A percentile compares a stretch with the other conserved stretches of the same genome.
Conservation (phyloP, 352 stramenopile genomes). For the Pilasporangium apinafurcum region DNA sequence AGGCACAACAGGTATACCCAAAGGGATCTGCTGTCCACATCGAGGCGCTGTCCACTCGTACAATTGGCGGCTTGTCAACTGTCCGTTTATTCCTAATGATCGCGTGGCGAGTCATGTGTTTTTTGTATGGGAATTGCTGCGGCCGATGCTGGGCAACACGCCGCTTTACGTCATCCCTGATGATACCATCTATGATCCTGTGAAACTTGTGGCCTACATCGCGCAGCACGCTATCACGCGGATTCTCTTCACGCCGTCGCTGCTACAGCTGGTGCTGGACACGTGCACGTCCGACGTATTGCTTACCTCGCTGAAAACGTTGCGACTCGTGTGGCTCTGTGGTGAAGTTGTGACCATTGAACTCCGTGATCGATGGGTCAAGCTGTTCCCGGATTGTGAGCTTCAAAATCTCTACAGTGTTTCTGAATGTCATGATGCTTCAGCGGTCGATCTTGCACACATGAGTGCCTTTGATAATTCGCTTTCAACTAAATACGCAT, state of each 20-base stretch:
- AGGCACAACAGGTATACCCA: constrained; percentile 89
- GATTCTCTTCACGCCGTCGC: constrained; percentile 91
- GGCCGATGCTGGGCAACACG: constrained; percentile 85
- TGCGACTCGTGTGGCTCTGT: constrained; percentile 89
- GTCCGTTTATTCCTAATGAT: constrained; percentile 63
- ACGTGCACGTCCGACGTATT: constrained; percentile 50
- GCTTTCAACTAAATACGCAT: constrained; percentile 82
- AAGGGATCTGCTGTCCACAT: constrained; percentile 92
- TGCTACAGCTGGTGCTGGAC: constrained; percentile 87
- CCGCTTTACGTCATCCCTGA: constrained; percentile 91
- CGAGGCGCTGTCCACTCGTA: constrained; percentile 91
- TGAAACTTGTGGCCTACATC: constrained; percentile 77
- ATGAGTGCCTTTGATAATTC: constrained; percentile 69
- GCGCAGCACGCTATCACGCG: constrained; percentile 74
- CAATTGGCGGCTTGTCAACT: constrained; percentile 81
- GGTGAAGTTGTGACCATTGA: constrained; percentile 92
- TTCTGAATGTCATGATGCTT: constrained; percentile 92
- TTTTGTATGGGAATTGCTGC: constrained; percentile 93
- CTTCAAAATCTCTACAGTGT: constrained; percentile 94
- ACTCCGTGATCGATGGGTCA: constrained; percentile 80
- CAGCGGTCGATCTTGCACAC: constrained; percentile 67
- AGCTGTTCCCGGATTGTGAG: constrained; percentile 76
- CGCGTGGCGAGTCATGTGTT: constrained; percentile 91
- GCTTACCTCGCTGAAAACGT: constrained; percentile 41
- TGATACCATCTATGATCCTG: constrained; percentile 89